phyloP scores from a whole-genome alignment of 768 basidiomycete genomes.

The Ramaria rubella region DNA sequence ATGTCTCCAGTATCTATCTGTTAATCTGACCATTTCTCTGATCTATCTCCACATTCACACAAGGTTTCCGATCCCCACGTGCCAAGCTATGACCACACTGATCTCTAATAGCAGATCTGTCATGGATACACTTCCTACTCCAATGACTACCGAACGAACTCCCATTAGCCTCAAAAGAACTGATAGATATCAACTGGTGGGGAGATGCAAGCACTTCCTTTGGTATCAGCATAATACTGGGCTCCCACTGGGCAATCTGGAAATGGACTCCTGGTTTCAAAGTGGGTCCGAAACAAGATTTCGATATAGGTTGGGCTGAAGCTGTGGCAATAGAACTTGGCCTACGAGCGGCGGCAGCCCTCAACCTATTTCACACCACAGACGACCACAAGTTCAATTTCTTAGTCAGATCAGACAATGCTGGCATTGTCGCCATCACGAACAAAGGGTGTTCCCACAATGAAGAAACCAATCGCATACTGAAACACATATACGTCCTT shows the following conservation, averaged over 20 bases:
- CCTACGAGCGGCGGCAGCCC: conserved; percentile 5
- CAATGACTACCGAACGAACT: conserved; percentile 15
- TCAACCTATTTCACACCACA: too few relatives aligned
- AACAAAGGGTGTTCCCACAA: conserved; percentile 25
- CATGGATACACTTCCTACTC: conserved; percentile 17
- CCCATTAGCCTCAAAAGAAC: conserved; percentile 13
- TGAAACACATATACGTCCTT: conserved; percentile 21
- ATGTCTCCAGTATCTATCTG: conserved; percentile 23
- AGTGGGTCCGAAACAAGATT: conserved; percentile 21
- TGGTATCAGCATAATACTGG: conserved; percentile 29
- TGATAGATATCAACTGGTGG: conserved; percentile 28
- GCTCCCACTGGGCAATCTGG: conserved; percentile 25
- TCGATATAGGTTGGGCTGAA: conserved; percentile 36
- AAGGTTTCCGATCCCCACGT: conserved; percentile 14
- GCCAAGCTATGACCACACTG: conserved; percentile 13
- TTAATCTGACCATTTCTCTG: conserved; percentile 23
- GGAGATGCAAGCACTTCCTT: conserved; percentile 31
- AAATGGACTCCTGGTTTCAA: conserved; percentile 20
- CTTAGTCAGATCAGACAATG: too few relatives aligned
- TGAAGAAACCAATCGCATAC: conserved; percentile 22
- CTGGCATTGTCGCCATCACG: too few relatives aligned
- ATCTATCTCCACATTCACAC: conserved; percentile 18
- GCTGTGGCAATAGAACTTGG: conserved; percentile 33
- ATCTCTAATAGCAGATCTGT: conserved; percentile 17
- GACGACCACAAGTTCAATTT: too few relatives aligned